Base-by-base conservation (phyloP, 2,329 filamentous ascomycete genomes). In the Samsoniella hepiali region DNA sequence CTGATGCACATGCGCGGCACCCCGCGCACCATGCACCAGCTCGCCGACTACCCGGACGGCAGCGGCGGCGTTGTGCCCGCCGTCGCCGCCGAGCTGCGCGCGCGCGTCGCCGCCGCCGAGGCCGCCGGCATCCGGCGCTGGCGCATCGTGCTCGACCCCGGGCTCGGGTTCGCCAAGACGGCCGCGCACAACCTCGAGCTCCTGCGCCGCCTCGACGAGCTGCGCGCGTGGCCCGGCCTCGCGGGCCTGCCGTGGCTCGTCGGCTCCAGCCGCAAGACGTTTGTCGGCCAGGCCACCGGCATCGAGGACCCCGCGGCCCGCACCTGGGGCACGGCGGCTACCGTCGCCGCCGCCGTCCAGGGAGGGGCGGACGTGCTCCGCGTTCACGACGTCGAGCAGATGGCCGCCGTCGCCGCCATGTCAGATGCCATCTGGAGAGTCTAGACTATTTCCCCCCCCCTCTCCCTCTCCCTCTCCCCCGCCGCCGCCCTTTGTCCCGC, bases 1-100 rank as follows among this genome's bases (percentile, higher is more conserved):
- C 82, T 97, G 58, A 96, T 96, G 91, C 93, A 97, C 78, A 97
- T 95, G 91, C 91, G 93, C 69, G 93, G 93, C 58, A 91, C 87
- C 3, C 92, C 93, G 0, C 83, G 84, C 58, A 96, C 90, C 2
- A 97, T 97, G 93, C 87, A 81, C 66, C 77, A 77, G 34, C 76
- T 91, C 6, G 86, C 86, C 51, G 75, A 84, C 55, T 97, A 97
- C 72, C 86, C 88, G 0, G 77, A 82, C 15, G 90, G 88, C 34
- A 3, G 3, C 2, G 56, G 82, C 17, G 90, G 88, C 13, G 75
- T 96, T 31, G 78, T 94, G 27, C 73, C 81, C 0, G 86, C 84
- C 10, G 81, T 97, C 3, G 85, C 83, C 6, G 69, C 73, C 1
- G 93, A 96, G 76, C 84, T 97, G 5, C 78, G 83, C 3, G 81